Conservation (phyloP, 352 stramenopile genomes). For the Phytophthora multivora region DNA sequence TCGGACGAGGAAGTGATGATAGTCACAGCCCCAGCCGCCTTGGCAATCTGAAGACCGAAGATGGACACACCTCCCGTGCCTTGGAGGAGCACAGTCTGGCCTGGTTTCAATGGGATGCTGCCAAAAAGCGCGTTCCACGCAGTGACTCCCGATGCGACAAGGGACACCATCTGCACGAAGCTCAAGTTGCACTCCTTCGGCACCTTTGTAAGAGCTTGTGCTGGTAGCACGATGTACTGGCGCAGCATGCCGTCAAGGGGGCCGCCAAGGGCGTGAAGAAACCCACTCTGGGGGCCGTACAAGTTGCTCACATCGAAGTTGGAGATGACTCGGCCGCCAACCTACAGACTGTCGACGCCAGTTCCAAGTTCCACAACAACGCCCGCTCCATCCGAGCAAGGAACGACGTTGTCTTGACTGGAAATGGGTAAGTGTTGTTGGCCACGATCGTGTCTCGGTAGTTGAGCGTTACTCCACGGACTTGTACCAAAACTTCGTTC, state of each 20-base stretch:
- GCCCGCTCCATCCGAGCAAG: background rate
- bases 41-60: conserved; percentile 15
- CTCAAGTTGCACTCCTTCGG: background rate
- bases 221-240: background rate
- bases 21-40: conserved; percentile 9
- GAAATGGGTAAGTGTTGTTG: conserved; percentile 9
- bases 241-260: background rate
- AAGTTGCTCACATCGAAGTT: conserved; percentile 12
- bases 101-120: background rate
- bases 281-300: background rate
- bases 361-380: background rate
- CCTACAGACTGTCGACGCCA: conserved; percentile 1
- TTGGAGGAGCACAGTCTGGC: conserved; percentile 7
- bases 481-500: background rate
- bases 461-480: conserved; percentile 3
- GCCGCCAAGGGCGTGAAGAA: conserved; percentile 4
- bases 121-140: conserved; percentile 8
- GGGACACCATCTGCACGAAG: conserved; percentile 7
- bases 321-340: conserved; percentile 5
- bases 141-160: conserved; percentile 3
- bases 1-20: conserved; percentile 14
- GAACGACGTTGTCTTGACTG: background rate
- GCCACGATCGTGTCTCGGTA: conserved; percentile 12
- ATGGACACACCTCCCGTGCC: conserved; percentile 7
- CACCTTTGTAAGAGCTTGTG: conserved; percentile 2